phyloP scores from a whole-genome alignment of 345 rosid species.

The Ceriops tagal region DNA sequence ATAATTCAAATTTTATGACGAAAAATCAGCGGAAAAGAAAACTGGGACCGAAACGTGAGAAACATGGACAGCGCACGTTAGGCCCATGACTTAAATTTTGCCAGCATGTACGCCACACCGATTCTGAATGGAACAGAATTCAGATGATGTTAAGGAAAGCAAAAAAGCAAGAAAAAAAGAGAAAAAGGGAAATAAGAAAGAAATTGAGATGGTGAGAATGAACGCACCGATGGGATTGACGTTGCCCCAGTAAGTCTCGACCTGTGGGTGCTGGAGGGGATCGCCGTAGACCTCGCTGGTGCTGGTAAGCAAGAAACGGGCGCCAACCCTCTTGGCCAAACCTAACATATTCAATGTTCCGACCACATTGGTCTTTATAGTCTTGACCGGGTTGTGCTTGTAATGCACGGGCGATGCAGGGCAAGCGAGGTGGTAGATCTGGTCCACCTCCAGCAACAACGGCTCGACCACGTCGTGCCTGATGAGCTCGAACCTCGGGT shows the following conservation, averaged over 20 bases:
- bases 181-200: not conserved
- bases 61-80: not conserved
- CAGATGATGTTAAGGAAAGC: too few species aligned
- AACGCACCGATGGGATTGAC: conserved; percentile 93
- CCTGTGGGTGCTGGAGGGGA: conserved; percentile 98
- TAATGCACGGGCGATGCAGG: conserved; percentile 99
- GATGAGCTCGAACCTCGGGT: conserved; percentile 88
- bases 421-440: conserved; percentile 98
- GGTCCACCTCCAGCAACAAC: conserved; percentile 85
- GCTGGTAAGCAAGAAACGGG: conserved; percentile 82
- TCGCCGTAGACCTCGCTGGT: conserved; percentile 99
- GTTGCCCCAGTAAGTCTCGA: conserved; percentile 99
- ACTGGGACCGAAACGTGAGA: not conserved
- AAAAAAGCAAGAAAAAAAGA: not conserved
- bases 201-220: too few species aligned
- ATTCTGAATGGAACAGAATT: not conserved
- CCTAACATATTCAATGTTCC: conserved; percentile 98
- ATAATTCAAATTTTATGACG: too few species aligned
- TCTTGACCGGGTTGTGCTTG: conserved; percentile 96
- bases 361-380: conserved; percentile 95
- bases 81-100: not conserved
- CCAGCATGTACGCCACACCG: not conserved
- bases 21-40: too few species aligned
- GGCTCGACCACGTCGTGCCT: conserved; percentile 98
- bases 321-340: conserved; percentile 90